Evolutionary conservation across 176 grass and related monocot genomes (phyloP).

Genomic region (Oryza longistaminata): DNA sequence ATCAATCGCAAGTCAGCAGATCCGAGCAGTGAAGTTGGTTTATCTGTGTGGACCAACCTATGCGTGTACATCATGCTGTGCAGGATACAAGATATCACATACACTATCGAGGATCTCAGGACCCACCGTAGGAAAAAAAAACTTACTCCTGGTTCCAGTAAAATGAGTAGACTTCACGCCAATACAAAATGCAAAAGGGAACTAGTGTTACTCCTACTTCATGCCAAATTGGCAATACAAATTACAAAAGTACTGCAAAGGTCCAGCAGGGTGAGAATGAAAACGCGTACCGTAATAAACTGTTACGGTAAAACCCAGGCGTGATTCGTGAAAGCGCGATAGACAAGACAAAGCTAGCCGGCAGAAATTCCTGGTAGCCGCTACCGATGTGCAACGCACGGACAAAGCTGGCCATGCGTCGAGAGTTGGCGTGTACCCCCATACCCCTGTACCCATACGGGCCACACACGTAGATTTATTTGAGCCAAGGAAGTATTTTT

Average conservation of each 20-base stretch:
- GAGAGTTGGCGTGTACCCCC: not conserved
- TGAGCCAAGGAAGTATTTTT: too few species aligned
- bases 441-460: not conserved
- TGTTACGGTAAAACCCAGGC: not conserved
- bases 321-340: not conserved
- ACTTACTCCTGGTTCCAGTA: not conserved
- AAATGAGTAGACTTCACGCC: not conserved
- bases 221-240: not conserved
- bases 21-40: constrained; percentile 6
- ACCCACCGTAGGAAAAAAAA: not conserved
- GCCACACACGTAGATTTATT: not conserved
- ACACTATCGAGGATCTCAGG: constrained; percentile 15
- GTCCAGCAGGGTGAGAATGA: too few species aligned
- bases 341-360: not conserved
- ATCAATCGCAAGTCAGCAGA: not conserved
- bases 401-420: not conserved
- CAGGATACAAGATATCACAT: not conserved
- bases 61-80: not conserved
- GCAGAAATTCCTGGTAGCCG: not conserved
- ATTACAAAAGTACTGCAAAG: not conserved
- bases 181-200: too few species aligned
- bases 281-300: too few species aligned
- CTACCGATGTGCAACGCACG: not conserved
- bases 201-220: not conserved
- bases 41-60: not conserved